Evolutionary conservation across 495 filamentous ascomycete genomes (phyloP).

Genomic region (Geopyxis carbonaria): DNA sequence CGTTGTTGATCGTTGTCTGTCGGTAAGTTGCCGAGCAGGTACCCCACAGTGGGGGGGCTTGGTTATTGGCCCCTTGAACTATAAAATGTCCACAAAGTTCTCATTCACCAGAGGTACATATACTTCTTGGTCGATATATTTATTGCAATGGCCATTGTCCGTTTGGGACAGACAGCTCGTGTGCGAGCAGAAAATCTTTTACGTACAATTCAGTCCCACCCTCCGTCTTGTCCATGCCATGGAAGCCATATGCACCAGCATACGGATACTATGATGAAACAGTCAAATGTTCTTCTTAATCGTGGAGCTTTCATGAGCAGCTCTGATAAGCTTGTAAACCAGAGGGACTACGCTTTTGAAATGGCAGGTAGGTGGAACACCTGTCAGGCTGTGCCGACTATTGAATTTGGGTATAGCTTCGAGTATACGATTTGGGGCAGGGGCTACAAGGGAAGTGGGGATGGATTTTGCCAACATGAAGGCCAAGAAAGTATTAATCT

Average conservation of each 20-base stretch:
- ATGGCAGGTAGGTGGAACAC: slow-evolving; percentile 41
- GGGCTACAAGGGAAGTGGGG: slow-evolving; percentile 90
- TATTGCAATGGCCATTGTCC: slow-evolving; percentile 11
- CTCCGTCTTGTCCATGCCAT: slow-evolving; percentile 82
- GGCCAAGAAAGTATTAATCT: slow-evolving; percentile 67
- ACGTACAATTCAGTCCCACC: slow-evolving; percentile 75
- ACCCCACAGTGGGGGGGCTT: too few relatives aligned
- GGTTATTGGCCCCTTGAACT: too few relatives aligned
- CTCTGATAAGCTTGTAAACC: too few relatives aligned
- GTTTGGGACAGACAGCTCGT: slow-evolving; percentile 43
- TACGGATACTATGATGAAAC: too few relatives aligned
- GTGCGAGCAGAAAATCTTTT: slow-evolving; percentile 64
- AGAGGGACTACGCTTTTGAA: slow-evolving; percentile 96
- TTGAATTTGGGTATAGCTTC: slow-evolving; percentile 39
- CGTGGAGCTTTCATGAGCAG: slow-evolving; percentile 43
- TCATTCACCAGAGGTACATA: too few relatives aligned
- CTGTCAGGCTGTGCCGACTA: not conserved
- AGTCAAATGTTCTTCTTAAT: too few relatives aligned
- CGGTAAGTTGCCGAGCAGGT: too few relatives aligned
- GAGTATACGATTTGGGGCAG: slow-evolving; percentile 81
- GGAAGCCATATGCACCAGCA: slow-evolving; percentile 63
- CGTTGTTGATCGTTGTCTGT: too few relatives aligned
- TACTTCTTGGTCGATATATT: too few relatives aligned
- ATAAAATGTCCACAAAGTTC: too few relatives aligned
- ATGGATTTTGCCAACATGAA: slow-evolving; percentile 95